Conservation (phyloP, 2,329 filamentous ascomycete species). For the Teratosphaeria epicoccoides region DNA sequence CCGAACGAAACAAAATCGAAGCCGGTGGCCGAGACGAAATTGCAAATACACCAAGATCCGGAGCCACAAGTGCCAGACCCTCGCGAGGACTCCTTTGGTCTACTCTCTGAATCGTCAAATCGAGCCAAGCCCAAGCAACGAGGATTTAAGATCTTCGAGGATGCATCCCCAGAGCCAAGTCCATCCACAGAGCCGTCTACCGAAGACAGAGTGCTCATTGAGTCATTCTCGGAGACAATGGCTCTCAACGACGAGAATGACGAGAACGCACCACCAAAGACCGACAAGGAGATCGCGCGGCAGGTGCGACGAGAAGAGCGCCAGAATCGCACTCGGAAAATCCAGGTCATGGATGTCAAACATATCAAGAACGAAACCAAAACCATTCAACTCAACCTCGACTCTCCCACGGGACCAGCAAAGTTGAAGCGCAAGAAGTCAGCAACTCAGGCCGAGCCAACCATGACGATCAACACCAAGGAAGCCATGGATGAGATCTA, state of each 20-base stretch:
- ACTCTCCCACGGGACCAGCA: constrained; percentile 66
- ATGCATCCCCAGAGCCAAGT: constrained; percentile 11
- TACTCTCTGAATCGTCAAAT: constrained; percentile 2
- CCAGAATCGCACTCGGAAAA: constrained; percentile 41
- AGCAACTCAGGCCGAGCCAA: constrained; percentile 55
- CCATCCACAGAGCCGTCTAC: constrained; percentile 2
- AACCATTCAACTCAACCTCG: constrained; percentile 87
- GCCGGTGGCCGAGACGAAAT: background rate
- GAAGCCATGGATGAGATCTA: constrained; percentile 97
- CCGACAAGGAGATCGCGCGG: constrained; percentile 30
- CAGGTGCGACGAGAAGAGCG: constrained; percentile 39
- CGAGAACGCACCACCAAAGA: constrained; percentile 33
- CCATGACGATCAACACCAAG: constrained; percentile 93
- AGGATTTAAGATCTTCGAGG: constrained; percentile 27
- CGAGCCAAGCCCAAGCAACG: constrained; percentile 16
- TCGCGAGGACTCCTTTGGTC: constrained; percentile 1
- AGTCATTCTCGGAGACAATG: constrained; percentile 21
- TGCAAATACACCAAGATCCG: constrained; percentile 1
- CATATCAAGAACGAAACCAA: constrained; percentile 72
- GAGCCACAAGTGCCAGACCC: constrained; percentile 1
- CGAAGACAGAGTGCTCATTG: constrained; percentile 15
- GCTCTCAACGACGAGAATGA: constrained; percentile 35
- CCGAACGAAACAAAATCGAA: background rate
- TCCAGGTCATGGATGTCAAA: constrained; percentile 67
- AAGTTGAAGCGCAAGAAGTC: constrained; percentile 75